Percentiles rank a stretch among this genome's conserved stretches.
Evolutionary conservation across 345 rosid species (phyloP).

Genomic region (Toxicodendron radicans): DNA sequence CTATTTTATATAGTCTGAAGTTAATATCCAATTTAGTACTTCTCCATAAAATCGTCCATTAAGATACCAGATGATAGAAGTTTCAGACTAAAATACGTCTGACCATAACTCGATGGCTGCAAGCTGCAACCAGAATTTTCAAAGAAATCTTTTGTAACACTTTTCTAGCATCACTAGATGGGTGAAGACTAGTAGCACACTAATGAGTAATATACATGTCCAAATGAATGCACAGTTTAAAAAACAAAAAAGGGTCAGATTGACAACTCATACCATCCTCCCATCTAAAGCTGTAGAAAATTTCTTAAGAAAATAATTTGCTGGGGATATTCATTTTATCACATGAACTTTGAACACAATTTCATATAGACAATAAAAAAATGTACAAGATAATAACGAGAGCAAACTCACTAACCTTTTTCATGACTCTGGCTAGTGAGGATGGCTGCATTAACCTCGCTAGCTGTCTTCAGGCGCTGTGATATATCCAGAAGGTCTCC

Average conservation of each 20-base stretch:
- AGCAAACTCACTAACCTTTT: conserved; percentile 54
- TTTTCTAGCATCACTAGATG: not conserved
- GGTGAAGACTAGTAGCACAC: not conserved
- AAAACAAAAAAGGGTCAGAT: not conserved
- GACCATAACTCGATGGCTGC: not conserved
- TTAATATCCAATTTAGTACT: not conserved
- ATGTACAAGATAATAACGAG: not conserved
- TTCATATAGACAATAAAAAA: not conserved
- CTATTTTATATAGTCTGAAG: not conserved
- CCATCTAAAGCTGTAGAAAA: conserved; percentile 5
- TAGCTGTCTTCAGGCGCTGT: conserved; percentile 92
- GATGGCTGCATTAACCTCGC: conserved; percentile 97
- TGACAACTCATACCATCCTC: not conserved
- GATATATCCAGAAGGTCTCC: conserved; percentile 85
- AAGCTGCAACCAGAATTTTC: not conserved
- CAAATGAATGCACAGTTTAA: not conserved
- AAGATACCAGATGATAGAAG: not conserved
- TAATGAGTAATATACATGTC: not conserved
- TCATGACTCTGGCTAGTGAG: conserved; percentile 98
- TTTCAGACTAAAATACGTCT: not conserved
- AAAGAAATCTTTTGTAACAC: not conserved
- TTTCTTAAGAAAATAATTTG: not conserved
- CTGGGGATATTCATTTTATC: not conserved
- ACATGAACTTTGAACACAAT: not conserved
- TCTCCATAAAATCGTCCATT: not conserved